Conservation (phyloP, 768 basidiomycete genomes). For the Tylopilus plumbeoviolaceoides region DNA sequence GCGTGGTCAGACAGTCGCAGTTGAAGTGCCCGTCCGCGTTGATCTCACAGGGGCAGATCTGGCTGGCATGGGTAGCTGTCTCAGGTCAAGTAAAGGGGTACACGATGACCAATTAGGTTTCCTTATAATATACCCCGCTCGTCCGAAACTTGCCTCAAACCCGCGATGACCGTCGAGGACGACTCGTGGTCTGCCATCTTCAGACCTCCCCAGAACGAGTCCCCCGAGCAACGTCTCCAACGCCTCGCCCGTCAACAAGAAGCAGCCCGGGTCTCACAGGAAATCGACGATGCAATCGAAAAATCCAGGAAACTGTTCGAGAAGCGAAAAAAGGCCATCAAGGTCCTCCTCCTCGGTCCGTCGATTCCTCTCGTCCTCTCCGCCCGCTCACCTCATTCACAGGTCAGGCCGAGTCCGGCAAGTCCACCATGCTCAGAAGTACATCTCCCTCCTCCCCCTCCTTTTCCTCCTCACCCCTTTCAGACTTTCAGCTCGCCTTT, state of each 20-base stretch:
- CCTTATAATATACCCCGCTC: too few relatives aligned
- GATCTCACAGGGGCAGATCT: too few relatives aligned
- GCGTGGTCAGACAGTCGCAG: too few relatives aligned
- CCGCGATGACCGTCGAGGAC: not conserved
- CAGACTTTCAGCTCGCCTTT: constrained; percentile 69
- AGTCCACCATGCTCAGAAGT: constrained; percentile 32
- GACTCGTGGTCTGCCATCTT: constrained; percentile 22
- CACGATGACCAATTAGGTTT: too few relatives aligned
- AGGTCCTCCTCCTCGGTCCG: constrained; percentile 27
- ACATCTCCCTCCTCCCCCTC: not conserved
- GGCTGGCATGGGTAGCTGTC: too few relatives aligned
- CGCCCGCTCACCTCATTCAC: not conserved
- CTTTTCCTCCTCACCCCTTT: not conserved
- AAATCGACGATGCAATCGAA: constrained; percentile 31
- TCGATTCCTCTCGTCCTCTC: rapidly evolving
- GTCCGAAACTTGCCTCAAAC: not conserved
- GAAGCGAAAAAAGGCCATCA: constrained; percentile 27
- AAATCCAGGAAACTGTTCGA: constrained; percentile 18
- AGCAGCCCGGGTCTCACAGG: constrained; percentile 17
- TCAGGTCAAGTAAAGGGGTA: too few relatives aligned
- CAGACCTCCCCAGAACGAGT: constrained; percentile 18
- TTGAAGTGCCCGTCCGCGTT: too few relatives aligned
- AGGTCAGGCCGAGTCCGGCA: constrained; percentile 32
- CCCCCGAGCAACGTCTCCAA: not conserved
- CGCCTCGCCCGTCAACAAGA: constrained; percentile 23